Conservation (phyloP, 768 basidiomycete genomes). For the Trametes sanguinea region DNA sequence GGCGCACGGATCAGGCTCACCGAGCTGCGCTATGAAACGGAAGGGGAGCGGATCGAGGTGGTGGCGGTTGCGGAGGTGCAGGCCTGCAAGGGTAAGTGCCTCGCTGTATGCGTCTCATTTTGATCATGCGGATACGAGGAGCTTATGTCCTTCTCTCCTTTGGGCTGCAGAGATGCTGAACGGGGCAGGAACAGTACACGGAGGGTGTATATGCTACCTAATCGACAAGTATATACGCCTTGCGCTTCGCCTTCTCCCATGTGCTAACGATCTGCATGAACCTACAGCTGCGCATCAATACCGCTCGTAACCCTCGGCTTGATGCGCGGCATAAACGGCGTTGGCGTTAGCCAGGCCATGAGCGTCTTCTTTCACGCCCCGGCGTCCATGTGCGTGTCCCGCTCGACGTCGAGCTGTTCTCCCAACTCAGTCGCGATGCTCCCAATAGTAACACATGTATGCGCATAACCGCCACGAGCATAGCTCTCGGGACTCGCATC, state of each 20-base stretch:
- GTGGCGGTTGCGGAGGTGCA: conserved; percentile 62
- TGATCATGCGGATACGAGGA: no score
- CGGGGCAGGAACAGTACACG: conserved; percentile 74
- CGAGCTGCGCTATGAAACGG: conserved; percentile 54
- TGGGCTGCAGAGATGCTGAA: conserved; percentile 63
- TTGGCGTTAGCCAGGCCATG: conserved; percentile 75
- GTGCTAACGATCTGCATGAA: no score
- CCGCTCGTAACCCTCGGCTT: conserved; percentile 69
- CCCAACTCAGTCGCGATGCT: conserved; percentile 6
- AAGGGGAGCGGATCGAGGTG: conserved; percentile 55
- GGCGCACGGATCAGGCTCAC: conserved; percentile 62
- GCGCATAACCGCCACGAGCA: conserved; percentile 61
- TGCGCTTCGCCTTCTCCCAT: not conserved
- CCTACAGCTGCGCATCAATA: conserved; percentile 59
- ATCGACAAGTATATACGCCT: conserved; percentile 62
- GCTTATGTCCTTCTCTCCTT: no score
- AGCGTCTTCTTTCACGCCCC: conserved; percentile 71
- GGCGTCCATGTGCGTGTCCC: conserved; percentile 53
- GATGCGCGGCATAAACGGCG: conserved; percentile 61
- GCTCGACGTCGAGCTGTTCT: not conserved
- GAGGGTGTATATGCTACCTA: conserved; percentile 73
- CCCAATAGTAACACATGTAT: conserved; percentile 55
- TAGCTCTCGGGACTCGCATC: conserved; percentile 66
- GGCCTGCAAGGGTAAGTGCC: conserved; percentile 57
- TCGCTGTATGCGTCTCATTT: not conserved